Conservation (phyloP, 1,284 basidiomycete species). For the Athelia psychrophila region DNA sequence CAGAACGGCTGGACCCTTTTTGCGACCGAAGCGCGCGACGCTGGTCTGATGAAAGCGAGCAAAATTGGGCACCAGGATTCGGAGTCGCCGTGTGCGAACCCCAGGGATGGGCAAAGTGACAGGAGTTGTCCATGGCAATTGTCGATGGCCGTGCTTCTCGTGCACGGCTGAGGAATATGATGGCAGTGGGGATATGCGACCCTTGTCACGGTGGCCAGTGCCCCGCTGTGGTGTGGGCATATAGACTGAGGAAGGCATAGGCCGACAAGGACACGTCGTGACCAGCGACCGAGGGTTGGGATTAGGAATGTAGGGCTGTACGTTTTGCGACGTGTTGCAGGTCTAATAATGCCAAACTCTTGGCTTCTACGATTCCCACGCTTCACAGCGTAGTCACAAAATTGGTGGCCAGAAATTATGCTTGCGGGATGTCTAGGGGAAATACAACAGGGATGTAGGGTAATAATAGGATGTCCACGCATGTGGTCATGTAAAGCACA, state of each 20-base stretch:
- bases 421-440: no score
- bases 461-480: no score
- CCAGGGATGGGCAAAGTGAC: constrained; percentile 61
- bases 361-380: no score
- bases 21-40: constrained; percentile 55
- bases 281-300: background rate
- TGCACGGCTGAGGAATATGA: constrained; percentile 59
- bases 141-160: constrained; percentile 58
- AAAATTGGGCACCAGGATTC: constrained; percentile 62
- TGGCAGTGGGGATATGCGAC: constrained; percentile 49
- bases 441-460: no score
- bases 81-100: constrained; percentile 45
- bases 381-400: no score
- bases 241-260: constrained; percentile 48
- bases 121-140: constrained; percentile 56
- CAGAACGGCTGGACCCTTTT: constrained; percentile 48
- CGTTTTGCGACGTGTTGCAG: no score
- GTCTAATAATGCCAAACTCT: no score
- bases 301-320: no score
- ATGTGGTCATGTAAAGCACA: no score
- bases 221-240: constrained; percentile 39
- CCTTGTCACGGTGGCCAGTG: constrained; percentile 44
- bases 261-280: background rate
- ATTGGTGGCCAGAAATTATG: no score
- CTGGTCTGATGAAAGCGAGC: constrained; percentile 56